Evolutionary conservation across 2,329 filamentous ascomycete genomes (phyloP).

Genomic region (Akanthomyces lecanii): DNA sequence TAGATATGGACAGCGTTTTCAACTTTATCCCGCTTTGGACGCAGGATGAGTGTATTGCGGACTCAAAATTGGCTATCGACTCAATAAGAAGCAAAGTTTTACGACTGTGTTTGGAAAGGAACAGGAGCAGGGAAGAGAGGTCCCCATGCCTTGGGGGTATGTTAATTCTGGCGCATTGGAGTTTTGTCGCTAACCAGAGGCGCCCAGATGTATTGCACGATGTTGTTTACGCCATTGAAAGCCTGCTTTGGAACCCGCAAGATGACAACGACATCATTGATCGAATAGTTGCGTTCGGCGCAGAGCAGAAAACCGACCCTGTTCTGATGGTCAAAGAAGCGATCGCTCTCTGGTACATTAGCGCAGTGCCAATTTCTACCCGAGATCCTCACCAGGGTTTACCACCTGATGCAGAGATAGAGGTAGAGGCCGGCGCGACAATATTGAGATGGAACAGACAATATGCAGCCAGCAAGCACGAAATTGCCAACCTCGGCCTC

Average conservation of each 20-base stretch:
- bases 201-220: slow-evolving; percentile 18
- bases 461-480: slow-evolving; percentile 17
- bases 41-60: slow-evolving; percentile 17
- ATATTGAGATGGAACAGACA: slow-evolving; percentile 18
- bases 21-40: slow-evolving; percentile 24
- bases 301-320: slow-evolving; percentile 7
- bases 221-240: slow-evolving; percentile 15
- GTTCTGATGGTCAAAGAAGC: slow-evolving; percentile 18
- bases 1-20: slow-evolving; percentile 24
- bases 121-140: not conserved
- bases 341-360: slow-evolving; percentile 22
- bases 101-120: not conserved
- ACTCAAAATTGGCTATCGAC: slow-evolving; percentile 18
- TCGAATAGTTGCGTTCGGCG: slow-evolving; percentile 11
- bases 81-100: slow-evolving; percentile 12
- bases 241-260: slow-evolving; percentile 8
- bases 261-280: slow-evolving; percentile 20
- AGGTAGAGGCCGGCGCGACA: slow-evolving; percentile 9
- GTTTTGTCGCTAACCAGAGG: not conserved
- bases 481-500: slow-evolving; percentile 24
- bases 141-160: not conserved
- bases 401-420: slow-evolving; percentile 12
- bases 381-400: slow-evolving; percentile 20
- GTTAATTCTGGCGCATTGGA: not conserved
- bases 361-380: slow-evolving; percentile 17